Percentiles rank a stretch among this genome's conserved stretches.
phyloP scores from a whole-genome alignment of 768 basidiomycete species.

The Tubosaeta sp. region DNA sequence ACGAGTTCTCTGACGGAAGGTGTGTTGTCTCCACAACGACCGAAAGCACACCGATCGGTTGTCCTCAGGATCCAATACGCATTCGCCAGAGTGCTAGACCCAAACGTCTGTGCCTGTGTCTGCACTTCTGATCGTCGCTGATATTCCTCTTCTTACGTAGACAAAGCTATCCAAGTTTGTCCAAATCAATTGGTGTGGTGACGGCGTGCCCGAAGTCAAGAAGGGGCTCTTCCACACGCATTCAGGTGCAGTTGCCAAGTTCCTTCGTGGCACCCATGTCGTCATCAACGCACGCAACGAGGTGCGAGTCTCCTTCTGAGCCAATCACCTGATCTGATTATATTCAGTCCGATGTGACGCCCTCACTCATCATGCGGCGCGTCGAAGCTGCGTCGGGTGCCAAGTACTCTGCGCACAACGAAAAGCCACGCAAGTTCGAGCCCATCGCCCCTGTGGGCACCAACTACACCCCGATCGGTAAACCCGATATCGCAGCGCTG shows the following conservation, averaged over 20 bases:
- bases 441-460: constrained; percentile 82
- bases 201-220: constrained; percentile 88
- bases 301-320: constrained; percentile 39
- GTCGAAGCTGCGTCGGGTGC: constrained; percentile 90
- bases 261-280: constrained; percentile 80
- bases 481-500: constrained; percentile 61
- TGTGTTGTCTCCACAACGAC: constrained; percentile 21
- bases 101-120: constrained; percentile 54
- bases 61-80: constrained; percentile 84
- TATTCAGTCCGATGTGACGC: constrained; percentile 70
- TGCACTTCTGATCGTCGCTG: neutral
- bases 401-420: constrained; percentile 81
- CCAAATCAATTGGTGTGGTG: constrained; percentile 96
- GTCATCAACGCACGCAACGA: constrained; percentile 85
- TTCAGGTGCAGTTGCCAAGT: constrained; percentile 71
- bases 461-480: constrained; percentile 71
- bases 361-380: constrained; percentile 75
- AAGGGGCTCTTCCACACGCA: constrained; percentile 94
- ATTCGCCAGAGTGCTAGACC: constrained; percentile 79
- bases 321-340: neutral
- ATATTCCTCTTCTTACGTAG: constrained; percentile 33
- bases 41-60: constrained; percentile 2
- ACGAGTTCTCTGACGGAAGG: constrained; percentile 95
- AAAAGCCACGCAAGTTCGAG: constrained; percentile 65
- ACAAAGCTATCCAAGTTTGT: constrained; percentile 86